Base-by-base conservation (phyloP, 257 asterid genomes). In the Solanum clarkiae region DNA sequence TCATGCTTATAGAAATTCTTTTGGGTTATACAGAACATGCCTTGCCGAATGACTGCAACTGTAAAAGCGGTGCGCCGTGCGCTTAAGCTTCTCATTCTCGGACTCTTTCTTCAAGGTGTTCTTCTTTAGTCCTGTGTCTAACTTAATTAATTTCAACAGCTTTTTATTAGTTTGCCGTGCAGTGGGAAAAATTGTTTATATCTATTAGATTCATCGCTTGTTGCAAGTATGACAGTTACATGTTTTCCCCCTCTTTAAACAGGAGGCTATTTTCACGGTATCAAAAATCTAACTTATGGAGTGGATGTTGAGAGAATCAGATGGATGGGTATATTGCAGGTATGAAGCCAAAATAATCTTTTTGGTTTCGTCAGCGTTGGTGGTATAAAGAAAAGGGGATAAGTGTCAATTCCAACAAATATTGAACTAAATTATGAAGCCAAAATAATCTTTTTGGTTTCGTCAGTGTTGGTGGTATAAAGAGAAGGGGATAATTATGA, bases 301-400 rank as follows among this genome's bases (percentile, higher is more conserved):
- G 96, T 91, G 84, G 93, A 93, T 85, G 42, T 91, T 85, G 86
- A 89, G 63, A 90, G 87, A 55, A 90, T 93, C 85, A 90, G 96
- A 83, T 91, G 93, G 96, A 93, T 89, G 93, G 96, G 96, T 74
- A 87, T 90, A 88, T 89, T 93, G 90, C 96, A 93, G 94, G 96
- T 93, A 80, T 84, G 88, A 13, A 36, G 36, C 70, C 45, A 75
- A 12, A 24, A 49, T 10, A 60, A 6, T 12, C 22, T 62, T 85
- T 77, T 63, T 32, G 29, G 18, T 81, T 59, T 81, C 16, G 44
- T 59, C 54, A 59, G 72, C 74, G 10, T 57, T 40, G 18, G 56
- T 42, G 12, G 53, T 69, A 57, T 57, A 42, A 17, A 80, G 26
- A n/a, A 4, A 29, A 17, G 29, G 20, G n/a, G n/a, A n/a, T n/a